phyloP scores from a whole-genome alignment of 148 eudicot genomes.

The Vaccinium macrocarpon region DNA sequence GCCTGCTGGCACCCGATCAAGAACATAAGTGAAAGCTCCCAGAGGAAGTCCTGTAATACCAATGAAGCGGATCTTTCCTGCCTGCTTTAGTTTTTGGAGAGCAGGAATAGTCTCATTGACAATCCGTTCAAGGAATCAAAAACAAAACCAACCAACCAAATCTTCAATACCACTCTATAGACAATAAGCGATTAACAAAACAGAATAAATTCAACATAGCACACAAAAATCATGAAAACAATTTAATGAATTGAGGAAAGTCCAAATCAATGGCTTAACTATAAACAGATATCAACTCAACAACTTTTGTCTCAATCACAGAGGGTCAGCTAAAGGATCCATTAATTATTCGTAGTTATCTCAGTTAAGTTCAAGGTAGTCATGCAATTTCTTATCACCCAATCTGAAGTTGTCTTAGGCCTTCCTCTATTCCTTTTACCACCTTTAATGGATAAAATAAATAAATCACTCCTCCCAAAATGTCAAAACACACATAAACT shows the following conservation, averaged over 20 bases:
- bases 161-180: constrained; percentile 10
- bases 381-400: background rate
- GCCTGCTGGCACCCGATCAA: constrained; percentile 85
- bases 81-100: constrained; percentile 76
- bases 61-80: constrained; percentile 83
- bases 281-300: background rate
- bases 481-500: background rate
- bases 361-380: background rate
- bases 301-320: background rate
- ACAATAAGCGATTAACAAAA: background rate
- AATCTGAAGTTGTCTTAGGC: background rate
- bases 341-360: background rate
- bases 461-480: background rate
- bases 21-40: constrained; percentile 76
- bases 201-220: background rate
- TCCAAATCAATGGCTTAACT: background rate
- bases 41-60: constrained; percentile 97
- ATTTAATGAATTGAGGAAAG: background rate
- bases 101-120: constrained; percentile 97
- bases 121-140: constrained; percentile 43
- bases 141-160: constrained; percentile 11
- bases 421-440: constrained; percentile 4
- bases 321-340: background rate
- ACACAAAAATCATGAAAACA: background rate
- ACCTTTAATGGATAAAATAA: background rate